A percentile compares a stretch with the other conserved stretches of the same genome.
phyloP scores from a whole-genome alignment of 2,329 filamentous ascomycete genomes.

The Colletotrichum agaves region DNA sequence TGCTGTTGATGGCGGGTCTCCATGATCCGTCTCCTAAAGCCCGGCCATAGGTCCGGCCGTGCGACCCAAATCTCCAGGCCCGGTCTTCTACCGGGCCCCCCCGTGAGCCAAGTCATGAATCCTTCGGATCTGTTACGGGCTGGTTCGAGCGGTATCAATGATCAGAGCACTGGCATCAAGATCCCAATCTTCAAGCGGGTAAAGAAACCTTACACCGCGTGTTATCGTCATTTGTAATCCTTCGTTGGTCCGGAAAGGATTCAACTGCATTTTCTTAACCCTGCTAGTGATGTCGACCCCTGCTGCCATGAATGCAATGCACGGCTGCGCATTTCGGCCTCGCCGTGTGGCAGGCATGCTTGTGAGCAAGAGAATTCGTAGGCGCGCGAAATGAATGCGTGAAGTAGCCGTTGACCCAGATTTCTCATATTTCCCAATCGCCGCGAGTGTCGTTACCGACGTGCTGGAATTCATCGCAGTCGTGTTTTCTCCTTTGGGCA shows the following conservation, averaged over 20 bases:
- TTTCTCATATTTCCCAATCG: background rate
- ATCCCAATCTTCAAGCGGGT: background rate
- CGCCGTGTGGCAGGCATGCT: constrained; percentile 9
- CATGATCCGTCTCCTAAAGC: background rate
- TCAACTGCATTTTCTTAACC: constrained; percentile 1
- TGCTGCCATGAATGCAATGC: constrained; percentile 5
- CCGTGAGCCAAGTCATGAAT: background rate
- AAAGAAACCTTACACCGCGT: background rate
- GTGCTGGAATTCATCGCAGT: constrained; percentile 8
- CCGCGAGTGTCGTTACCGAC: constrained; percentile 1
- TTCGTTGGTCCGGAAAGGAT: background rate
- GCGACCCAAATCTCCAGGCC: background rate
- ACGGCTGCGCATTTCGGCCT: constrained; percentile 3
- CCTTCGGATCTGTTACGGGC: background rate
- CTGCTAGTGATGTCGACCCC: constrained; percentile 1
- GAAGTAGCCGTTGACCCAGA: background rate
- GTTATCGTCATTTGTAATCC: constrained; percentile 11
- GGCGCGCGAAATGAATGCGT: background rate
- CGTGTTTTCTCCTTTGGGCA: constrained; percentile 18
- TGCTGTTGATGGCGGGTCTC: background rate
- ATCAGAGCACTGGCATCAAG: background rate
- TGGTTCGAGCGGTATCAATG: background rate
- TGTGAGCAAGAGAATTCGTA: background rate
- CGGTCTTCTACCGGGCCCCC: no score
- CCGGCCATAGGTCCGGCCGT: background rate